phyloP scores from a whole-genome alignment of 1,139 yeast species.

The Candida tropicalis region DNA sequence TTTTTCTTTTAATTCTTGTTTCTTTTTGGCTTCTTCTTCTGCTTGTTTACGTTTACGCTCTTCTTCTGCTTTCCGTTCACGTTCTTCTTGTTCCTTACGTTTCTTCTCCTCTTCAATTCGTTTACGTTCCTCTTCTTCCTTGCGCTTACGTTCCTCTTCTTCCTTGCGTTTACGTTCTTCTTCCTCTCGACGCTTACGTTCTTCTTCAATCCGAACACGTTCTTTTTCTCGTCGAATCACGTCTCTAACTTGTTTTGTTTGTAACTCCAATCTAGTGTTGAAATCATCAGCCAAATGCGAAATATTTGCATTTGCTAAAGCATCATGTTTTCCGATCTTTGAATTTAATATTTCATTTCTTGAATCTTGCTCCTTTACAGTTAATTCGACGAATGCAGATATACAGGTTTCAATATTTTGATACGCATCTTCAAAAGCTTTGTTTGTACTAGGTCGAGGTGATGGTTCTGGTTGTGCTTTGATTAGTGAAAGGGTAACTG shows the following conservation, averaged over 20 bases:
- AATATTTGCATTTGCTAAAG: slow-evolving; percentile 11
- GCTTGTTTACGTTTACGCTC: slow-evolving; percentile 19
- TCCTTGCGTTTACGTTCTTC: slow-evolving; percentile 20
- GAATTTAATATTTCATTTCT: slow-evolving; percentile 2
- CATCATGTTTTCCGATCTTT: slow-evolving; percentile 5
- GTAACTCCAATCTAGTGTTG: slow-evolving; percentile 16
- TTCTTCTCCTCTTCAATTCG: slow-evolving; percentile 14
- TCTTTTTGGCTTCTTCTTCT: slow-evolving; percentile 16
- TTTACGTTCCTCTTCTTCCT: slow-evolving; percentile 13
- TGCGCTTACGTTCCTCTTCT: slow-evolving; percentile 12
- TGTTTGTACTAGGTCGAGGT: neutral
- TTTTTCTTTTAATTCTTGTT: slow-evolving; percentile 15
- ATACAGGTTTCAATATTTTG: slow-evolving; percentile 12
- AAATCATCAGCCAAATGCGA: slow-evolving; percentile 8
- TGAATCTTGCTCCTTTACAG: neutral
- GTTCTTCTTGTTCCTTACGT: slow-evolving; percentile 16
- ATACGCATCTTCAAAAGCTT: slow-evolving; percentile 11
- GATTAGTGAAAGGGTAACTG: slow-evolving; percentile 5
- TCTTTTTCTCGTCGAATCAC: slow-evolving; percentile 22
- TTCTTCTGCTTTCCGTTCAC: slow-evolving; percentile 16
- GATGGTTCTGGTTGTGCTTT: slow-evolving; percentile 4
- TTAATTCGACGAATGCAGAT: neutral
- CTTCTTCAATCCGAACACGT: slow-evolving; percentile 19
- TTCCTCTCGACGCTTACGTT: slow-evolving; percentile 16
- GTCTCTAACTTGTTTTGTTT: slow-evolving; percentile 21